Evolutionary conservation across 805 yeast genomes (phyloP).

Genomic region (Hyphopichia homilentoma): DNA sequence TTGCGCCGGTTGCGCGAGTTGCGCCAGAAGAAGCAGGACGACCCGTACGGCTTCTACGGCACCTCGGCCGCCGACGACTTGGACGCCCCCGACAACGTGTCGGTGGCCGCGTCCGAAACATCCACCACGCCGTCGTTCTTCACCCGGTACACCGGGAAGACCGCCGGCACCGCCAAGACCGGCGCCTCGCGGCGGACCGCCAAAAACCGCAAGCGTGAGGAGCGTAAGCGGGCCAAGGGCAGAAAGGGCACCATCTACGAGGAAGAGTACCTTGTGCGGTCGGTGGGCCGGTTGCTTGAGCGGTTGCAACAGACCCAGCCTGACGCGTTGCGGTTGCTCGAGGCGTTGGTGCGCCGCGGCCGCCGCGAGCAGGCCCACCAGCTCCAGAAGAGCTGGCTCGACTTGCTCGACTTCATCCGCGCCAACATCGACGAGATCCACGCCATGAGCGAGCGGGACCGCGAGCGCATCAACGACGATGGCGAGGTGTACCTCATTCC

Average conservation of each 20-base stretch:
- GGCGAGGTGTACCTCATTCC: constrained; percentile 79
- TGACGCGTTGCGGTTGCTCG: constrained; percentile 72
- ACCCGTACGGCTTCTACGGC: constrained; percentile 85
- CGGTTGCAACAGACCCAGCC: constrained; percentile 69
- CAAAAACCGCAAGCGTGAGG: constrained; percentile 91
- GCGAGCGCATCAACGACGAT: constrained; percentile 85
- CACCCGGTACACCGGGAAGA: constrained; percentile 95
- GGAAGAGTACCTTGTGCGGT: constrained; percentile 87
- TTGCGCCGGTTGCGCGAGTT: constrained; percentile 78
- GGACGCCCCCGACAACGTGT: constrained; percentile 88
- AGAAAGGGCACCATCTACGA: constrained; percentile 97
- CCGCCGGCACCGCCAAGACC: constrained; percentile 92
- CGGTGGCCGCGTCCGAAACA: constrained; percentile 91
- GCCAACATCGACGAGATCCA: constrained; percentile 75
- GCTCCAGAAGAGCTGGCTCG: constrained; percentile 65
- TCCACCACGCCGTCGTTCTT: constrained; percentile 90
- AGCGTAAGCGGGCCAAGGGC: constrained; percentile 93
- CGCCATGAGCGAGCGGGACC: constrained; percentile 74
- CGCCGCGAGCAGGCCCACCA: constrained; percentile 79
- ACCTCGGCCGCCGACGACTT: constrained; percentile 46
- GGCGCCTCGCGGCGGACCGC: constrained; percentile 92
- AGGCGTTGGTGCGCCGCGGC: constrained; percentile 67
- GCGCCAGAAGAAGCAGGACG: constrained; percentile 75
- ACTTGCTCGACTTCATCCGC: constrained; percentile 50
- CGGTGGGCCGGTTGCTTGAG: constrained; percentile 84